These are phyloP conservation scores for Beta lomatogona DNA, from an alignment of 179 eudicot species.

Conservation along the genomic window DNA sequence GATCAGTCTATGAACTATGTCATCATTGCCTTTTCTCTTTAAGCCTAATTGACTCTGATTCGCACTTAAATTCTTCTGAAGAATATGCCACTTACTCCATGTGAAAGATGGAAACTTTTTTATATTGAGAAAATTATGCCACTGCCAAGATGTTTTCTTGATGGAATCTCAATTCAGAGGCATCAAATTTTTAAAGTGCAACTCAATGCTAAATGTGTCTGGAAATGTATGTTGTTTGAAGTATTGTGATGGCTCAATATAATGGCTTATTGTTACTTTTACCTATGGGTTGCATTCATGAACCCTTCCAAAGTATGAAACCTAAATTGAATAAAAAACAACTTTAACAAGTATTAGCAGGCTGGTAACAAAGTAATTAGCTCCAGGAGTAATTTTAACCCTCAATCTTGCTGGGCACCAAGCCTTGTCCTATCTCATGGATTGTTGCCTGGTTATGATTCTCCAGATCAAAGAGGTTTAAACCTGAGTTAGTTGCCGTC, in stretches of 20 bases:
- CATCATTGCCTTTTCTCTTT: background rate
- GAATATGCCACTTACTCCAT: background rate
- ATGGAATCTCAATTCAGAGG: background rate
- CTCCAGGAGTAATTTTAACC: background rate
- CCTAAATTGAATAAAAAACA: background rate
- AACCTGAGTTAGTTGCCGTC: conserved; percentile 81
- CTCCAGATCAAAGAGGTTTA: conserved; percentile 77
- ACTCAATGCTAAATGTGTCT: background rate
- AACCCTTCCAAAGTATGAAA: background rate
- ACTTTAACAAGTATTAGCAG: background rate
- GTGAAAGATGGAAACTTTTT: background rate
- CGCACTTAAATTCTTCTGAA: background rate
- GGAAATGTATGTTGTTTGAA: background rate
- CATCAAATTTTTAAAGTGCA: background rate
- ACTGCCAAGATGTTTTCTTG: background rate
- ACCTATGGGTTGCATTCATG: background rate
- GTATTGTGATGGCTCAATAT: background rate
- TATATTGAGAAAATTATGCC: background rate
- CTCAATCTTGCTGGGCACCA: background rate
- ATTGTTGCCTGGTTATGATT: conserved; percentile 8
- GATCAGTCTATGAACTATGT: conserved; percentile 23
- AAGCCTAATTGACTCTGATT: background rate
- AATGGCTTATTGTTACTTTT: background rate
- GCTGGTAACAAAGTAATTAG: background rate
- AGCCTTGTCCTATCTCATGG: conserved; percentile 2